Conservation (phyloP, 208 protist species). For the Acanthamoeba castellanii region DNA sequence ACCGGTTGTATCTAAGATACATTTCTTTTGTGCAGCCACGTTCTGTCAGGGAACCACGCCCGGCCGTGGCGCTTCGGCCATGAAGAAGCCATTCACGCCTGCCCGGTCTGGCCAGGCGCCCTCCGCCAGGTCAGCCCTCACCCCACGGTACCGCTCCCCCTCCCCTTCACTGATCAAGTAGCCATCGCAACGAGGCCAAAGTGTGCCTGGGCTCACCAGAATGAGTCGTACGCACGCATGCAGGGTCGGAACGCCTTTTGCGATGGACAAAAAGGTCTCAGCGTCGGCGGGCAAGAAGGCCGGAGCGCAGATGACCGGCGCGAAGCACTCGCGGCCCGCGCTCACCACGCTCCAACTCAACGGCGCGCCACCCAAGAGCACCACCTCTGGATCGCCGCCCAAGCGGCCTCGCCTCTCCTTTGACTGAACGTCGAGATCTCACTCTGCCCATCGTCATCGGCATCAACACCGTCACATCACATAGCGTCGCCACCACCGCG, state of each 20-base stretch:
- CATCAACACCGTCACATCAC: too few species aligned
- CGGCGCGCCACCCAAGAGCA: neutral
- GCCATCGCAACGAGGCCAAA: neutral
- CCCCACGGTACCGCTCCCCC: neutral
- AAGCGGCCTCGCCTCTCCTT: constrained; percentile 45
- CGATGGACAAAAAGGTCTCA: neutral
- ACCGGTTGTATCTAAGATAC: neutral
- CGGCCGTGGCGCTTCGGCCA: neutral
- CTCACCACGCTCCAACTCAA: constrained; percentile 19
- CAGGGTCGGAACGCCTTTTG: constrained; percentile 11
- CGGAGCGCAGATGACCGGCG: neutral
- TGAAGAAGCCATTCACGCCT: constrained; percentile 21
- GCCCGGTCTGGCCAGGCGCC: neutral
- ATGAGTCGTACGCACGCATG: neutral
- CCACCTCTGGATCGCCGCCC: neutral
- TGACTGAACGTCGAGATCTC: neutral
- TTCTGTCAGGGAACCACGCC: constrained; percentile 24
- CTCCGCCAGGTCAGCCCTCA: neutral
- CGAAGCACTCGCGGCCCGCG: neutral
- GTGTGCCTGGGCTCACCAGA: too few species aligned
- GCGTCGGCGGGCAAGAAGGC: neutral
- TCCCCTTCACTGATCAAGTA: neutral
- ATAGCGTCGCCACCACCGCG: too few species aligned
- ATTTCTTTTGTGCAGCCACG: neutral
- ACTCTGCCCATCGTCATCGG: too few species aligned